These are phyloP conservation scores for Rhodotorula kratochvilovae DNA, from an alignment of 768 basidiomycete species.

Conservation along the genomic window DNA sequence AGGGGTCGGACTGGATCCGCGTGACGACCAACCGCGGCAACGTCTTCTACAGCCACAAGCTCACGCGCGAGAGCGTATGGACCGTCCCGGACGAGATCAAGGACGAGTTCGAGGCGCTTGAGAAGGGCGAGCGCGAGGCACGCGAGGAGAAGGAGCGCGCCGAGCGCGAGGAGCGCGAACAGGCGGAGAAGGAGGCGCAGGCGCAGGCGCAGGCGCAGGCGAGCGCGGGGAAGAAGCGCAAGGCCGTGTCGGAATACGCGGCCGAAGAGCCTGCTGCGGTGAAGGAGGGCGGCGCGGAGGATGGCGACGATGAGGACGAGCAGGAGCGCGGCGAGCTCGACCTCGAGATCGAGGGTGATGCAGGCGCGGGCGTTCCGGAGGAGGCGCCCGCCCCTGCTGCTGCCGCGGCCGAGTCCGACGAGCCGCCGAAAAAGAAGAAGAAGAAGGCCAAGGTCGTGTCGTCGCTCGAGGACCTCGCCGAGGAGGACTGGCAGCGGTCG, in stretches of 20 bases:
- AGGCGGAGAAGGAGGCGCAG: slow-evolving; percentile 49
- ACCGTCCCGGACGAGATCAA: slow-evolving; percentile 80
- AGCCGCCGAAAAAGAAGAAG: slow-evolving; percentile 47
- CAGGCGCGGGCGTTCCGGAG: slow-evolving; percentile 43
- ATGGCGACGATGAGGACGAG: slow-evolving; percentile 45
- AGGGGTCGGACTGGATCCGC: slow-evolving; percentile 82
- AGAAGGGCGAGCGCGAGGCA: slow-evolving; percentile 42
- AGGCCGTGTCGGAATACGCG: slow-evolving; percentile 27
- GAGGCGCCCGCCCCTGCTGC: slow-evolving; percentile 41
- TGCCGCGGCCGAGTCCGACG: slow-evolving; percentile 45
- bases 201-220: no score
- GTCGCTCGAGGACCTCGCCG: slow-evolving; percentile 38
- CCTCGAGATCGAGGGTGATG: slow-evolving; percentile 39
- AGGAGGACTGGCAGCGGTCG: slow-evolving; percentile 23
- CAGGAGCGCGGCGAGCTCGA: slow-evolving; percentile 40
- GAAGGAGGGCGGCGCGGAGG: neutral
- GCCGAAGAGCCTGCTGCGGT: slow-evolving; percentile 27
- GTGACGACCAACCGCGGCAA: slow-evolving; percentile 87
- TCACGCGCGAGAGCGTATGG: slow-evolving; percentile 81
- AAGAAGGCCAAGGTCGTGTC: slow-evolving; percentile 29
- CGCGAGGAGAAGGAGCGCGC: slow-evolving; percentile 53
- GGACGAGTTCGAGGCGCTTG: slow-evolving; percentile 60
- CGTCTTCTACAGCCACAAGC: slow-evolving; percentile 80
- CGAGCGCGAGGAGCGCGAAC: slow-evolving; percentile 53
- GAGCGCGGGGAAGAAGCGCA: slow-evolving; percentile 29